Evolutionary conservation across 106 monocot genomes (phyloP).

Genomic region (Apostasia shenzhenica): DNA sequence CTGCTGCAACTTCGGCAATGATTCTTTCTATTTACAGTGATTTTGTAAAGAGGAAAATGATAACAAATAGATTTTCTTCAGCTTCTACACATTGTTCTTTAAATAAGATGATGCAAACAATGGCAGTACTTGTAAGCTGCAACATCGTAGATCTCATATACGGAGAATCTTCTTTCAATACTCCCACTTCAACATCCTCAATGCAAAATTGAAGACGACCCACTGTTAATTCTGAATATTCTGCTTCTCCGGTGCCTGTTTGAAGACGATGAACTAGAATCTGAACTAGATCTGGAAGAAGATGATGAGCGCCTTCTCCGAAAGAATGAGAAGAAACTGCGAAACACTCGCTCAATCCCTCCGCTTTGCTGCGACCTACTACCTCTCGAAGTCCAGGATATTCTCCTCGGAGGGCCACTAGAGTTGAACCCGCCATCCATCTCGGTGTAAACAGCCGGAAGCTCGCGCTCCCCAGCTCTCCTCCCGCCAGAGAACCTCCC

Average conservation of each 20-base stretch:
- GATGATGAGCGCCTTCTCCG: slow-evolving; percentile 8
- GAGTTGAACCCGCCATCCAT: slow-evolving; percentile 47
- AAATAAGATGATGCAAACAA: too few relatives aligned
- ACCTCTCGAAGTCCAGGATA: slow-evolving; percentile 35
- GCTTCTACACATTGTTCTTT: background rate
- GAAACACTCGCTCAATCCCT: slow-evolving; percentile 27
- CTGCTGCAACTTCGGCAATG: background rate
- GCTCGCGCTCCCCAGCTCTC: slow-evolving; percentile 24
- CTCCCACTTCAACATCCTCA: too few relatives aligned
- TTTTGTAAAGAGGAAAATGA: background rate
- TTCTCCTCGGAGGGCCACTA: slow-evolving; percentile 30
- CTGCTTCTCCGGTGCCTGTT: slow-evolving; percentile 1
- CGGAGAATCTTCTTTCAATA: too few relatives aligned
- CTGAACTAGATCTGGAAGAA: slow-evolving; percentile 3
- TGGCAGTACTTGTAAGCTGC: too few relatives aligned
- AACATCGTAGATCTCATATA: too few relatives aligned
- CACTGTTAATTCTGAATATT: too few relatives aligned
- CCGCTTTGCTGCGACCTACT: slow-evolving; percentile 15
- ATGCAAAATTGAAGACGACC: too few relatives aligned
- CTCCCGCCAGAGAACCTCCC: slow-evolving; percentile 42
- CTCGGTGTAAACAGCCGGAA: slow-evolving; percentile 57
- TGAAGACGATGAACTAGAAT: background rate
- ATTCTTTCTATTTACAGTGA: slow-evolving; percentile 1
- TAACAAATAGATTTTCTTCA: background rate
- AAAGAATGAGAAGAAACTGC: slow-evolving; percentile 41